These are phyloP conservation scores for Auricularia cornea DNA, from an alignment of 768 basidiomycete species.

Conservation along the genomic window DNA sequence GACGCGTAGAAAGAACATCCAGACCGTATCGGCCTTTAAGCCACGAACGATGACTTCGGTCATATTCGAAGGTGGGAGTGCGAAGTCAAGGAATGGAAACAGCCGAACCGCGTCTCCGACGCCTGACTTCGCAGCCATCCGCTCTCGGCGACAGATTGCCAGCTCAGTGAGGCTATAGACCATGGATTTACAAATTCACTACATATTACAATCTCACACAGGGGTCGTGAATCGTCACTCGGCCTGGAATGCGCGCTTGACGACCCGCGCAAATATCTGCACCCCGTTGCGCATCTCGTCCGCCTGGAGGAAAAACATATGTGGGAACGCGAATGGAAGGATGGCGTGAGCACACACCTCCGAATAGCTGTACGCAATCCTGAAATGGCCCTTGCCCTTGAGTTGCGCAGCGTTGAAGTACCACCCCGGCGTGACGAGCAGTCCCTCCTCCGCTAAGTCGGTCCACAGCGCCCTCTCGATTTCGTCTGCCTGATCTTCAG, in stretches of 20 bases:
- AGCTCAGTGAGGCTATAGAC: no score
- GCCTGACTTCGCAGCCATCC: no score
- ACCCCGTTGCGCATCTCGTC: not conserved
- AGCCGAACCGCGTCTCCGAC: no score
- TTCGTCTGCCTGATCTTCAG: slow-evolving; percentile 28
- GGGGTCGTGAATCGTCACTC: no score
- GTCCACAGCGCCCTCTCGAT: slow-evolving; percentile 54
- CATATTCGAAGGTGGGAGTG: no score
- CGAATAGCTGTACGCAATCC: not conserved
- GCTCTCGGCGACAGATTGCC: no score
- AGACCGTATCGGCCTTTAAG: no score
- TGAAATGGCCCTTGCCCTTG: not conserved
- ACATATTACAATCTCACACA: no score
- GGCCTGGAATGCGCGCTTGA: not conserved
- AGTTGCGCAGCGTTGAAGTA: slow-evolving; percentile 23
- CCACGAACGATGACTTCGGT: no score
- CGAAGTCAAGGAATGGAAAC: no score
- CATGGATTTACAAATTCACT: no score
- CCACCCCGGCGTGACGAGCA: slow-evolving; percentile 58
- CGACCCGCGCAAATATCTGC: not conserved
- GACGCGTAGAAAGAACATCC: no score
- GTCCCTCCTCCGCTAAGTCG: slow-evolving; percentile 48
- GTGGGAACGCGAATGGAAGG: not conserved
- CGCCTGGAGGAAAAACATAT: not conserved
- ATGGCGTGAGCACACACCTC: not conserved